phyloP scores from a whole-genome alignment of 2,329 filamentous ascomycete species.

The Pezicula neosporulosa region DNA sequence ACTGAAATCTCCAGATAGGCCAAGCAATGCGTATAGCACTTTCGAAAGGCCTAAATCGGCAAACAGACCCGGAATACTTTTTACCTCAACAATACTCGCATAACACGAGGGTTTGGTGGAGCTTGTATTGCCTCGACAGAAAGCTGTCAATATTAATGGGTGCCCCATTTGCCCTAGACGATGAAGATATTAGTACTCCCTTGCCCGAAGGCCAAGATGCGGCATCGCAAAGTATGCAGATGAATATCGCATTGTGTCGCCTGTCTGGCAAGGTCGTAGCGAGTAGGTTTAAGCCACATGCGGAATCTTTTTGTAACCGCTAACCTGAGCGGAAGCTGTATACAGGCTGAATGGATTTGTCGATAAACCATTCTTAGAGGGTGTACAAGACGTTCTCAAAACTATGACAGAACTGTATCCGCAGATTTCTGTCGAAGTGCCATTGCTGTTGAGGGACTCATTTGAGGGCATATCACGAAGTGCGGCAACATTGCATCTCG shows the following conservation, averaged over 20 bases:
- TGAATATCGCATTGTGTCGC: not conserved
- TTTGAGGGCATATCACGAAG: not conserved
- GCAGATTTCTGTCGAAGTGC: not conserved
- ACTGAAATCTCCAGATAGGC: not conserved
- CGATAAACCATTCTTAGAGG: not conserved
- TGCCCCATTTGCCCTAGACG: not conserved
- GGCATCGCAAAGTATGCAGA: not conserved
- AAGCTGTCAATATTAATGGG: not conserved
- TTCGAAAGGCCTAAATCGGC: not conserved
- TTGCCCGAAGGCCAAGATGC: not conserved
- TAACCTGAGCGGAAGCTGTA: not conserved
- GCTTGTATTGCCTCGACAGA: not conserved
- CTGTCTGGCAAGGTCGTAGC: not conserved
- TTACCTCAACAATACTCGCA: not conserved
- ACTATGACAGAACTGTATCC: not conserved
- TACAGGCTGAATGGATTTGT: not conserved
- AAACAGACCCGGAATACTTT: not conserved
- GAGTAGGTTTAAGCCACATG: not conserved
- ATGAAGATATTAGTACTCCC: not conserved
- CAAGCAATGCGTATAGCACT: not conserved
- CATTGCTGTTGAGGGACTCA: not conserved
- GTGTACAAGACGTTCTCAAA: not conserved
- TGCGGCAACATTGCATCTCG: not conserved
- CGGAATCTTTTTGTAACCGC: not conserved
- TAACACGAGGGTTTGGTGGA: not conserved